Conservation (phyloP, 306 rosid species). For the Ziziphus jujuba region DNA sequence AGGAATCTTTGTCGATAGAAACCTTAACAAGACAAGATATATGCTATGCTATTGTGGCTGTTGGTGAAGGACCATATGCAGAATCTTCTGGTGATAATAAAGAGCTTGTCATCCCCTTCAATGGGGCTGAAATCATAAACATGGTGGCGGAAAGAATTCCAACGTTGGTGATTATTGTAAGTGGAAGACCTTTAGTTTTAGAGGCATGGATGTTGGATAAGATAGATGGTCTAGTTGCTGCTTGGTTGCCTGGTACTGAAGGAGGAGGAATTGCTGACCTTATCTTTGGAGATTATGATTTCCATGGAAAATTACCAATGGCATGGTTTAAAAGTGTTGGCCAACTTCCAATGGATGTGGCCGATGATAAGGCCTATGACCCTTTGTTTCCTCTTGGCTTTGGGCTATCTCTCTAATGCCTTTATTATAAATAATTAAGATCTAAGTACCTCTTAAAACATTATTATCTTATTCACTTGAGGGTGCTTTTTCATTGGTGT, state of each 20-base stretch:
- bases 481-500: no score
- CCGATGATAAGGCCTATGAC: constrained; percentile 25
- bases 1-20: constrained; percentile 37
- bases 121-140: constrained; percentile 44
- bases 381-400: constrained; percentile 66
- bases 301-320: constrained; percentile 58
- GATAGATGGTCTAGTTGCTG: constrained; percentile 64
- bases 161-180: constrained; percentile 59
- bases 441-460: no score
- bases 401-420: constrained; percentile 23
- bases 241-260: constrained; percentile 84
- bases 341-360: constrained; percentile 28
- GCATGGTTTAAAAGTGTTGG: constrained; percentile 60
- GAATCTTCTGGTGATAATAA: constrained; percentile 53
- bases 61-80: constrained; percentile 70
- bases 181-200: constrained; percentile 65
- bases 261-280: constrained; percentile 71
- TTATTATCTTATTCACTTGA: no score
- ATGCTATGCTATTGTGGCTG: constrained; percentile 60
- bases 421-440: no score
- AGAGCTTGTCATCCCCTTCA: constrained; percentile 48
- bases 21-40: constrained; percentile 44
- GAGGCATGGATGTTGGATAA: constrained; percentile 53
- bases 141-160: constrained; percentile 56
- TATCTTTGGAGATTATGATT: constrained; percentile 59